Evolutionary conservation across 2,329 filamentous ascomycete species (phyloP), one percentile per base, ranked within the genome.

Genomic region (Magnaporthiopsis incrustans): DNA sequence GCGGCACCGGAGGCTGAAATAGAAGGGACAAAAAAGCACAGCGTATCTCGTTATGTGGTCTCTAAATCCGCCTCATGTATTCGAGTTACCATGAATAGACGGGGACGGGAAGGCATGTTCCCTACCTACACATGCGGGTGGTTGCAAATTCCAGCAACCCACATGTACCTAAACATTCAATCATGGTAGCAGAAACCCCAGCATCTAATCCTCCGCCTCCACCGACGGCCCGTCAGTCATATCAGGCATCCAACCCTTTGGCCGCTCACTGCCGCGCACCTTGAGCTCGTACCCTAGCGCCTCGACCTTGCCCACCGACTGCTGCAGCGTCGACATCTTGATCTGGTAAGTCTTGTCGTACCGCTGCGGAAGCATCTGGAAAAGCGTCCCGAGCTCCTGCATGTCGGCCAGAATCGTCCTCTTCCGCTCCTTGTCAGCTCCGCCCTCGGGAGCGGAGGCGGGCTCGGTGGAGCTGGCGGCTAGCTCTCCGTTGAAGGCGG

Each of bases 271-370:
- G 0, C 94, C 94, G 63, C 95, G 82, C 27, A 99, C 90, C 35
- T 89, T 86, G 69, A 97, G 85, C 4, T 92, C 92, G 75, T 98
- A 99, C 35, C 92, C 87, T 30, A 94, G 85, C 68, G 86, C 88
- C 82, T 99, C 95, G 14, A 99, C 95, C 81, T 99, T 99, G 72
- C 89, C 88, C 32, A 99, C 92, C 74, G 92, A 96, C 72, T 85
- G 85, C 71, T 88, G 84, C 90, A 97, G 96, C 1, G 93, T 89
- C 57, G 88, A 86, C 77, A 92, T 85, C 82, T 99, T 99, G 77
- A 89, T 89, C 60, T 85, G 80, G 68, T 90, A 88, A 68, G 80
- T 79, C 79, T 78, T 79, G 69, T 81, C 79, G 68, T 67, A 81
- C 72, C 74, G 82, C 77, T 81, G 89, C 76, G 81, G 82, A 63